These are phyloP conservation scores for Boechera retrofracta DNA, from an alignment of 345 rosid genomes.

Conservation along the genomic window DNA sequence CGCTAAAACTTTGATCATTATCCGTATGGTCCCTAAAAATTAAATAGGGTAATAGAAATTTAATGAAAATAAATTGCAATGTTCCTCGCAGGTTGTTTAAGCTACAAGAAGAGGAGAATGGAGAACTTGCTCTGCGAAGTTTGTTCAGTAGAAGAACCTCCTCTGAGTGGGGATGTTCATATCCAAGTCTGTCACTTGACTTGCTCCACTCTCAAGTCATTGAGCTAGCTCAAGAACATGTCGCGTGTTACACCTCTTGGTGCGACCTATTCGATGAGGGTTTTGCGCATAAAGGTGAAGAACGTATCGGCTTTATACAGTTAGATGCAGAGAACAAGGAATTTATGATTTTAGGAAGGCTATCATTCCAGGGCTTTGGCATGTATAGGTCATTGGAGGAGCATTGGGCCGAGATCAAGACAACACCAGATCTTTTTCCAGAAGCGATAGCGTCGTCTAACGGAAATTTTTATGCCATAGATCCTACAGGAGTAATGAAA, in stretches of 20 bases:
- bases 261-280: neutral
- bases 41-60: no score
- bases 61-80: no score
- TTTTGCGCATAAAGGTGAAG: neutral
- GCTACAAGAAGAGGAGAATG: neutral
- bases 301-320: neutral
- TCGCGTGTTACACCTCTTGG: neutral
- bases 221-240: neutral
- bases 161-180: neutral
- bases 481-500: neutral
- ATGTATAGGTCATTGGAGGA: neutral
- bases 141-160: neutral
- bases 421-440: neutral
- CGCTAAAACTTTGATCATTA: no score
- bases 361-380: neutral
- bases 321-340: neutral
- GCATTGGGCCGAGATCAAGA: neutral
- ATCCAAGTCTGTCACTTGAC: neutral
- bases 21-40: no score
- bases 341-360: neutral
- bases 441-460: neutral
- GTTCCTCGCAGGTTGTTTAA: neutral
- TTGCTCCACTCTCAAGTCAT: neutral
- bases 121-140: neutral
- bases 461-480: neutral